Conservation (phyloP, 2,329 filamentous ascomycete genomes). For the Monilinia polystroma region DNA sequence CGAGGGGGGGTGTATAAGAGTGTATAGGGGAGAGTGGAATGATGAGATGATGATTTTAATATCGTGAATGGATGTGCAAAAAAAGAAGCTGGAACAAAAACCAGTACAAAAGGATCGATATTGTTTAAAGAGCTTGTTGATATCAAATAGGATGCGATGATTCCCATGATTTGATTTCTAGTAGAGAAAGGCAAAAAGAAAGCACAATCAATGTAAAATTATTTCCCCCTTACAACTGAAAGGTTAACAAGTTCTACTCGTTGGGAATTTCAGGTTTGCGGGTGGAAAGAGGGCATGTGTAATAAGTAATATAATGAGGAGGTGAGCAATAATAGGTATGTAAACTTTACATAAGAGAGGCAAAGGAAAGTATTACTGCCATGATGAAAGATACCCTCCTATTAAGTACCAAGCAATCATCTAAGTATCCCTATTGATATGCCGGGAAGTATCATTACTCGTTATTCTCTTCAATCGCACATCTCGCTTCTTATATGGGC, state of each 20-base stretch:
- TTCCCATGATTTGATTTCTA: conserved; percentile 20
- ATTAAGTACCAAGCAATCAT: too few relatives aligned
- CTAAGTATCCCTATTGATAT: too few relatives aligned
- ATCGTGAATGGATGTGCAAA: background rate
- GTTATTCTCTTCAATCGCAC: too few relatives aligned
- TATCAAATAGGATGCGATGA: conserved; percentile 16
- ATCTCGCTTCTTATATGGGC: too few relatives aligned
- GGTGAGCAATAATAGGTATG: background rate
- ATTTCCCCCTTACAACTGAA: background rate
- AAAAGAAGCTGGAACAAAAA: background rate
- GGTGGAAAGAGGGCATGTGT: background rate
- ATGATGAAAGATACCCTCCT: too few relatives aligned
- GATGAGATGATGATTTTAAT: background rate
- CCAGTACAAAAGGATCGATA: background rate
- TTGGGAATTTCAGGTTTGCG: background rate
- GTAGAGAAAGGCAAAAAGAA: conserved; percentile 19
- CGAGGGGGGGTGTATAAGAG: background rate
- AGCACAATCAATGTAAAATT: conserved; percentile 18
- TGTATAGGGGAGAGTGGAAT: background rate
- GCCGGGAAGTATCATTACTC: too few relatives aligned
- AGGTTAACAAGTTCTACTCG: background rate
- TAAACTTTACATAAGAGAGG: background rate
- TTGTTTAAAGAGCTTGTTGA: conserved; percentile 3
- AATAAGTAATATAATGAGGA: too few relatives aligned
- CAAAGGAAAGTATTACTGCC: too few relatives aligned